Evolutionary conservation across 495 filamentous ascomycete species (phyloP), one percentile per base, ranked within the genome.

Genomic region (Extremus antarcticus): DNA sequence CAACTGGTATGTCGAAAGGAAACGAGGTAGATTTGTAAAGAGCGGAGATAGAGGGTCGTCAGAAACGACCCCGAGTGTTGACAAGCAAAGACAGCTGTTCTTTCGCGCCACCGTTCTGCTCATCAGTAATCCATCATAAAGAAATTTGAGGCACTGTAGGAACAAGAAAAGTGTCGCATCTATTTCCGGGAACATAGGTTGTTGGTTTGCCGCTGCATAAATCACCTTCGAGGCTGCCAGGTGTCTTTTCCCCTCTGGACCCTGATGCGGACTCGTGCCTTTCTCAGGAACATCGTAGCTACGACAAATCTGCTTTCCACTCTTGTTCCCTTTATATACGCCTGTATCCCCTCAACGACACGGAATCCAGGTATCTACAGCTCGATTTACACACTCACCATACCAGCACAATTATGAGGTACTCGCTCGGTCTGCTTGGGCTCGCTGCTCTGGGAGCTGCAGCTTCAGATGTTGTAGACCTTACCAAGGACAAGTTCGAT

Each of bases 391-490:
- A n/a, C n/a, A n/a, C n/a, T n/a, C n/a, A n/a, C n/a, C n/a, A n/a
- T n/a, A n/a, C n/a, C n/a, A n/a, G 4, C 29, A 13, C 29, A 35
- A 13, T 13, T 13, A 58, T 58, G 55, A 45, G 38, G 35, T 47
- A 16, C 32, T 52, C 66, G 53, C 58, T 72, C 55, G 71, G 62
- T 49, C 63, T 73, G 2, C 38, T 73, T 49, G 71, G 66, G 56
- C 78, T 78, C 61, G 71, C 76, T 38, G 76, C 78, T 24, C 67
- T 80, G n/a, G 79, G 74, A 54, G 83, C 83, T 53, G 85, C 86
- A 43, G 91, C 87, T 25, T 35, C 29, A 13, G 87, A 97, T 67
- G 92, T 98, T 41, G 74, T 83, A 58, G 78, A 87, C 32, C 73
- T 99, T 2, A 52, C 50, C 47, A 43, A 56, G 46, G 54, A 56